Evolutionary conservation across 2,329 filamentous ascomycete species (phyloP), one percentile per base, ranked within the genome.

Genomic region (Xylaria sp.): DNA sequence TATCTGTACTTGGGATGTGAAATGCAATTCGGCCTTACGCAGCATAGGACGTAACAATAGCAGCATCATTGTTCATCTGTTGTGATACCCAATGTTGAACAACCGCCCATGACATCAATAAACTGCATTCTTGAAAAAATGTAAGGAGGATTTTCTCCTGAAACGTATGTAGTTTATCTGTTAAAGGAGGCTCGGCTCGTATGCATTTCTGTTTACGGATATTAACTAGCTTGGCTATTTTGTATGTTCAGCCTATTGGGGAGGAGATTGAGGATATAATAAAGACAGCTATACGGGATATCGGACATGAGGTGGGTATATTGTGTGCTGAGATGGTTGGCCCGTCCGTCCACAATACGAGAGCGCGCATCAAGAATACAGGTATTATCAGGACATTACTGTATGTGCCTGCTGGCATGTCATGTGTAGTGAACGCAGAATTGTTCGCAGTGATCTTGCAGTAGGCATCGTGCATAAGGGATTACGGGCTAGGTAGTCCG

Each of bases 381-480:
- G 21, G 47, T 42, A 40, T 25, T 61, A 42, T 42, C 21, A 47
- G 59, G n/a, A 54, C 32, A 61, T 47, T 6, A 35, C 13, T 44
- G 40, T 25, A 48, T n/a, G 21, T 32, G 59, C 51, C n/a, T 55
- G 29, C n/a, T 55, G 9, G 53, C n/a, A 21, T 55, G 44, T 40
- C 40, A 12, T 12, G 5, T 10, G 37, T 27, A 21, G 21, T 57
- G 50, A 18, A 61, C 44, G 35, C 58, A 61, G 59, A 63, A 63
- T 54, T 42, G 59, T 66, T 55, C 58, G 53, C 42, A 42, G 40
- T 42, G 63, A 65, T 65, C 63, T 48, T 59, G 62, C 54, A 59
- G 62, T 58, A 57, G 42, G 21, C 32, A 63, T 66, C 40, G 51
- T 66, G 66, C 66, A 62, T 61, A 25, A 68, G 61, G 61, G 63